phyloP scores from a whole-genome alignment of 257 asterid genomes.

The Jasminum sambac region DNA sequence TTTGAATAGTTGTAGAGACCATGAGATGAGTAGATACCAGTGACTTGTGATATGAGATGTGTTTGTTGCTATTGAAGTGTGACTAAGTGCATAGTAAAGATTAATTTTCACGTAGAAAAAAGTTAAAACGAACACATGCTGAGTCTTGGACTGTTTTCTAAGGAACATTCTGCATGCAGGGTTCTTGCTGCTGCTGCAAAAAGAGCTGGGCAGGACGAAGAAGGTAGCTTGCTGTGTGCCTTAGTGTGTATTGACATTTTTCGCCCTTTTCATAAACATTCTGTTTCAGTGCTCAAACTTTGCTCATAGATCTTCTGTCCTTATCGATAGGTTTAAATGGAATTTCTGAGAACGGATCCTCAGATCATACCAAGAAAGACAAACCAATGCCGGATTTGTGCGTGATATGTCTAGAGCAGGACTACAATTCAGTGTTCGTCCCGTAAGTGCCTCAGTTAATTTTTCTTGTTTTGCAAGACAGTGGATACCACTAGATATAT shows the following conservation, averaged over 20 bases:
- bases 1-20: too few species aligned
- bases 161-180: conserved; percentile 42
- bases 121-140: background rate
- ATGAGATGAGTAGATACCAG: too few species aligned
- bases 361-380: conserved; percentile 53
- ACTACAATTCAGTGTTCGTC: conserved; percentile 89
- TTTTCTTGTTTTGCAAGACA: conserved; percentile 1
- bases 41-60: too few species aligned
- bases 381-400: conserved; percentile 75
- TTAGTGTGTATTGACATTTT: background rate
- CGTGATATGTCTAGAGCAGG: conserved; percentile 95
- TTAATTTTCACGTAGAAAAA: too few species aligned
- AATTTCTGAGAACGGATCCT: conserved; percentile 53
- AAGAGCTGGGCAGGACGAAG: conserved; percentile 68
- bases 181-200: conserved; percentile 90
- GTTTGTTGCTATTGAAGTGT: too few species aligned
- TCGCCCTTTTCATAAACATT: background rate
- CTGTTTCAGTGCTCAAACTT: conserved; percentile 15
- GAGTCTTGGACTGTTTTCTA: background rate
- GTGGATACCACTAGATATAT: background rate
- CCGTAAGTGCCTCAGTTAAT: conserved; percentile 61
- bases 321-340: conserved; percentile 47
- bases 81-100: too few species aligned
- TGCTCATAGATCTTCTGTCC: conserved; percentile 13
- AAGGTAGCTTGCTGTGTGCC: conserved; percentile 43